Base-by-base conservation (phyloP, 2,329 filamentous ascomycete genomes). In the Didymella keratinophila region DNA sequence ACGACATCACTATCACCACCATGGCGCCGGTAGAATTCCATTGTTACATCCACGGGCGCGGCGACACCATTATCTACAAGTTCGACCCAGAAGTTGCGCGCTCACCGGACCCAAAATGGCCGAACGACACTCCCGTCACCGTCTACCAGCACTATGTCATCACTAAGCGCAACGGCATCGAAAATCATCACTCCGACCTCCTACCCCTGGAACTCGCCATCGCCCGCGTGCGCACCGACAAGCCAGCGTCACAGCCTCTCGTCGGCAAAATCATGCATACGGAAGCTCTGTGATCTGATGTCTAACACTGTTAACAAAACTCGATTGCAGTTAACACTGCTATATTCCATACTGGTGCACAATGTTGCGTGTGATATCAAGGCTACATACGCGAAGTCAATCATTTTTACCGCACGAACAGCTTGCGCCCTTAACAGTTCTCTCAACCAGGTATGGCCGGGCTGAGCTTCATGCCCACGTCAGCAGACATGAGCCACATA, bases 11-110 rank as follows among this genome's bases (percentile, higher is more conserved):
- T 39, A 56, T 27, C 11, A 56, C 10, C 10, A 39, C 18, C 8
- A 58, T 64, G 60, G 43, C 62, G 9, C 51, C 60, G 6, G 21
- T 43, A 4, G 59, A 65, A 27, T 60, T 63, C 39, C 53, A 55
- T 45, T 60, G 64, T 18, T 68, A 68, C 50, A 42, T n/a, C 9
- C 52, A 65, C 46, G 20, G 23, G 20, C 48, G 43, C 14, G 66
- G 56, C 23, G 48, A 63, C 39, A 63, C 50, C 6, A 60, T 67
- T 16, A 60, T 63, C 28, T 63, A 56, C 54, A 63, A 66, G 27
- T 67, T 68, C 56, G 60, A 67, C 36, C 56, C 58, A 1, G 39
- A 49, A 2, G 25, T 62, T 25, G 52, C 64, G 37, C 50, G 57
- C 44, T 44, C 47, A 11, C 47, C 56, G 0, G 28, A 55, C 20